These are phyloP conservation scores for Zopfia rhizophila DNA, from an alignment of 2,329 filamentous ascomycete species.

Conservation along the genomic window DNA sequence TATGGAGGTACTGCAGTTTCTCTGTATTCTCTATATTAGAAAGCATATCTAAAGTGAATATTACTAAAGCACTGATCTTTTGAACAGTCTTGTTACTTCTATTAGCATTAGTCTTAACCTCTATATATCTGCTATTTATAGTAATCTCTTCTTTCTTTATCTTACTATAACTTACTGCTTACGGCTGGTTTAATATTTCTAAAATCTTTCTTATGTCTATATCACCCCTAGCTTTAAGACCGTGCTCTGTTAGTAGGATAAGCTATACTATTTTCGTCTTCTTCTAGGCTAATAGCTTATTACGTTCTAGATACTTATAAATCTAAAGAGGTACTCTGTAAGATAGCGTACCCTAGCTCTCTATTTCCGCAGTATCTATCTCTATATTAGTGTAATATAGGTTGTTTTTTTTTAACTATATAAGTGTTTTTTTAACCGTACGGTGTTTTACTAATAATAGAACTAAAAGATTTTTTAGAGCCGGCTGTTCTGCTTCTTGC, in stretches of 20 bases:
- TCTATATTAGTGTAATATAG: too few relatives aligned
- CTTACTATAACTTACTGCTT: too few relatives aligned
- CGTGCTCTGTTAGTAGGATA: slow-evolving; percentile 10
- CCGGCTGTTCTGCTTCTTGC: slow-evolving; percentile 4
- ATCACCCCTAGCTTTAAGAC: neutral
- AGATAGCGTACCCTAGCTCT: slow-evolving; percentile 4
- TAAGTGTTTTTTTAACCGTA: slow-evolving; percentile 2
- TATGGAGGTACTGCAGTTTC: slow-evolving; percentile 9
- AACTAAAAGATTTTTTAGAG: slow-evolving; percentile 3
- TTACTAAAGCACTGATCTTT: slow-evolving; percentile 5
- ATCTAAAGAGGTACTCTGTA: slow-evolving; percentile 6
- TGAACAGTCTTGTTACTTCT: too few relatives aligned
- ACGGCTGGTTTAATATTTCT: neutral
- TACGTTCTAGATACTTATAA: neutral
- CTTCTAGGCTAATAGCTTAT: slow-evolving; percentile 5
- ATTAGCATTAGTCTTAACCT: too few relatives aligned
- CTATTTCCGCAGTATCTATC: too few relatives aligned
- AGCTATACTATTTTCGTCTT: slow-evolving; percentile 5
- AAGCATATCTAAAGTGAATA: slow-evolving; percentile 4
- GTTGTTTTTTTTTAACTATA: slow-evolving; percentile 6
- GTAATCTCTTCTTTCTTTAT: too few relatives aligned
- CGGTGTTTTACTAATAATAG: slow-evolving; percentile 3
- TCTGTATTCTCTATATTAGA: slow-evolving; percentile 6
- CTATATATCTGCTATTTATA: too few relatives aligned
- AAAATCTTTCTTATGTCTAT: slow-evolving; percentile 7